Percentiles rank a stretch among this genome's conserved stretches.
Conservation (phyloP, 2,329 filamentous ascomycete species). For the Raffaelea ambrosiae region DNA sequence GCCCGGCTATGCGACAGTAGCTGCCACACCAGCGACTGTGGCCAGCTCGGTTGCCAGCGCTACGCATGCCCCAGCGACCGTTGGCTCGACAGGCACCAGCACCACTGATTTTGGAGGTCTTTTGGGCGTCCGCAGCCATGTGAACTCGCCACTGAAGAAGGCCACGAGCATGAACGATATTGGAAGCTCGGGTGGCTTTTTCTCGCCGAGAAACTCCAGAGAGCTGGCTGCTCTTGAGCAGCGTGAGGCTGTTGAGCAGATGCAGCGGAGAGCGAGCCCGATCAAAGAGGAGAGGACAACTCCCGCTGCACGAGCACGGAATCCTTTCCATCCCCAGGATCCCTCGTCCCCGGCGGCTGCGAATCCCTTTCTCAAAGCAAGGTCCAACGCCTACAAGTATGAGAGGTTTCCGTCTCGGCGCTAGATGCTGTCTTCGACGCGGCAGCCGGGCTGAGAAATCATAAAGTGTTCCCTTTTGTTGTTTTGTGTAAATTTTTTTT, state of each 20-base stretch:
- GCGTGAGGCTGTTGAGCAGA: constrained; percentile 23
- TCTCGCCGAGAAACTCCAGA: constrained; percentile 49
- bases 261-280: constrained; percentile 29
- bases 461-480: neutral
- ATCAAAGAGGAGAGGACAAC: constrained; percentile 25
- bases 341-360: neutral
- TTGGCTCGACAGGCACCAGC: constrained; percentile 10
- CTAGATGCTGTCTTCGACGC: neutral
- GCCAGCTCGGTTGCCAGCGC: constrained; percentile 13
- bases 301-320: neutral
- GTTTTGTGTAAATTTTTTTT: neutral
- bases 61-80: constrained; percentile 11
- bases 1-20: constrained; percentile 1
- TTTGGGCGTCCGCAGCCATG: constrained; percentile 71
- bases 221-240: constrained; percentile 55
- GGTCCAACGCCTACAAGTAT: constrained; percentile 25
- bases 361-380: constrained; percentile 31
- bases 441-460: neutral
- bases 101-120: constrained; percentile 53
- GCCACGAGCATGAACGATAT: constrained; percentile 55
- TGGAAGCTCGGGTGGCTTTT: constrained; percentile 27
- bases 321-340: constrained; percentile 11
- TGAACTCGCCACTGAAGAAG: constrained; percentile 77
- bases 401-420: constrained; percentile 32
- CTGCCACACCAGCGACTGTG: neutral